phyloP scores from a whole-genome alignment of 2,329 filamentous ascomycete genomes.

The Diaporthe helianthi region DNA sequence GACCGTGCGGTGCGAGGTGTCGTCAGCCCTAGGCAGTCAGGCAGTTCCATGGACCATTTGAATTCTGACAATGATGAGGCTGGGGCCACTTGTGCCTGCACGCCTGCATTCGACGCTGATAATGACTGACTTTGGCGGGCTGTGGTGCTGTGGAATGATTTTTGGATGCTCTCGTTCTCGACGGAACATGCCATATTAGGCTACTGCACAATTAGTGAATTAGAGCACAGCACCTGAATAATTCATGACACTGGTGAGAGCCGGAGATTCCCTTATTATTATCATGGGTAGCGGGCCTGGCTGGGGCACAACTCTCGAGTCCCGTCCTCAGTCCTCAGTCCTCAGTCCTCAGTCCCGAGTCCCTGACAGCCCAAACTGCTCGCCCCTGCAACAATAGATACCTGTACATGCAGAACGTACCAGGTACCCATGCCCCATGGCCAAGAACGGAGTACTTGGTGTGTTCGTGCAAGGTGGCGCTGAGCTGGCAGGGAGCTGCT shows the following conservation, averaged over 20 bases:
- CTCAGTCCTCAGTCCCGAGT: too few species aligned
- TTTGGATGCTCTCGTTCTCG: not conserved
- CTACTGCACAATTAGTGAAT: not conserved
- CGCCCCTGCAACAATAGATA: not conserved
- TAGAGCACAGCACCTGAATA: not conserved
- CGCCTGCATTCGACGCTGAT: not conserved
- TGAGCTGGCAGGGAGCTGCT: slow-evolving; percentile 4
- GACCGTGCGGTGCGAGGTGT: slow-evolving; percentile 28
- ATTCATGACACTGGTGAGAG: not conserved
- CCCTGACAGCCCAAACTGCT: not conserved
- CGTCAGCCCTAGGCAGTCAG: slow-evolving; percentile 30
- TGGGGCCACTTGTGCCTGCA: not conserved
- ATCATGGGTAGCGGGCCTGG: not conserved
- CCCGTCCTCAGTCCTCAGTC: not conserved
- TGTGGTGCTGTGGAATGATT: not conserved
- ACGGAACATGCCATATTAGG: slow-evolving; percentile 2
- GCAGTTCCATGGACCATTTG: not conserved
- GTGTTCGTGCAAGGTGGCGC: not conserved
- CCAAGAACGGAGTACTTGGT: too few species aligned
- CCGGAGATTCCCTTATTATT: slow-evolving; percentile 6
- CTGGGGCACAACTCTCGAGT: slow-evolving; percentile 9
- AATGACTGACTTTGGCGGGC: not conserved
- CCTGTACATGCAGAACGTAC: too few species aligned
- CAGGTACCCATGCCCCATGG: not conserved
- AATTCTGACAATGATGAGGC: not conserved